Conservation (phyloP, 1,284 basidiomycete species). For the Mycosarcoma maydis region DNA sequence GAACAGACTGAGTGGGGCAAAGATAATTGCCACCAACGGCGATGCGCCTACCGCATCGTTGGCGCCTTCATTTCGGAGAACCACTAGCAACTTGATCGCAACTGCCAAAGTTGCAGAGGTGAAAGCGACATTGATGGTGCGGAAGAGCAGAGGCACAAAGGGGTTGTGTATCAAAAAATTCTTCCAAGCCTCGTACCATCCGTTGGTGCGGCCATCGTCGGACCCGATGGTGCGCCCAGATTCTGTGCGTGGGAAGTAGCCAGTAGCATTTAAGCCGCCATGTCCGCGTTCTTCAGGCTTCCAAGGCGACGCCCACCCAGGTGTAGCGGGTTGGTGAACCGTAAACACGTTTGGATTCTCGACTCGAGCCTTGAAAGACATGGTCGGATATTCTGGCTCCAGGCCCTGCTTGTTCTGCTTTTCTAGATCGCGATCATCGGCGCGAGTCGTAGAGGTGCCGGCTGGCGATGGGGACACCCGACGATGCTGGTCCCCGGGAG, state of each 20-base stretch:
- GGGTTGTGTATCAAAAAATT: constrained; percentile 65
- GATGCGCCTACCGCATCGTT: constrained; percentile 80
- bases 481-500: constrained; percentile 18
- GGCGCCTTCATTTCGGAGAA: constrained; percentile 72
- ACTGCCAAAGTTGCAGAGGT: constrained; percentile 82
- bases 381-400: constrained; percentile 35
- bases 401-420: constrained; percentile 29
- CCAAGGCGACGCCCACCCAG: constrained; percentile 63
- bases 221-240: constrained; percentile 35
- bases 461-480: constrained; percentile 34
- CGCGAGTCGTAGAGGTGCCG: constrained; percentile 33
- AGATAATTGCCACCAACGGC: constrained; percentile 85
- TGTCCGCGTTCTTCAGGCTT: constrained; percentile 51
- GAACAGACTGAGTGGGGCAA: constrained; percentile 81
- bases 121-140: constrained; percentile 83
- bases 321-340: constrained; percentile 58
- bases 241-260: constrained; percentile 54
- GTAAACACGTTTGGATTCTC: constrained; percentile 49
- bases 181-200: constrained; percentile 51
- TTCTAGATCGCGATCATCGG: constrained; percentile 27
- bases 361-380: constrained; percentile 47
- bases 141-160: constrained; percentile 75
- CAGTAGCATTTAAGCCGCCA: constrained; percentile 34
- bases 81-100: constrained; percentile 77
- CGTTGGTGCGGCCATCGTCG: constrained; percentile 9